These are phyloP conservation scores for Lactifluus subvellereus DNA, from an alignment of 768 basidiomycete species.

Conservation along the genomic window DNA sequence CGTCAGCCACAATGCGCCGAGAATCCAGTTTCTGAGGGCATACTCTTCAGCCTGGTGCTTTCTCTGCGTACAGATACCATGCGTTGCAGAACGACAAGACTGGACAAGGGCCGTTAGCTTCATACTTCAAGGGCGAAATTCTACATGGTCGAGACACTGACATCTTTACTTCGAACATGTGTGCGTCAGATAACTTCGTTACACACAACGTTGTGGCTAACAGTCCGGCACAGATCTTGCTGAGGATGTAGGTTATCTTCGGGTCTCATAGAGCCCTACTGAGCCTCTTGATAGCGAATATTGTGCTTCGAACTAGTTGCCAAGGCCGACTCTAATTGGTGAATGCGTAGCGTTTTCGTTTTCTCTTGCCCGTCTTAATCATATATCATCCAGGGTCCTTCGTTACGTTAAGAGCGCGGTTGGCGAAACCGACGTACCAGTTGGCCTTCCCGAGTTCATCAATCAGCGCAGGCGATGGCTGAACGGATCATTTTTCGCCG, in stretches of 20 bases:
- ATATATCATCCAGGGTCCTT: conserved; percentile 59
- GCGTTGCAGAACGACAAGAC: conserved; percentile 80
- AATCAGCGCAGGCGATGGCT: conserved; percentile 85
- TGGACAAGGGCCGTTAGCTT: conserved; percentile 83
- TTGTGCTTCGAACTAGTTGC: conserved; percentile 77
- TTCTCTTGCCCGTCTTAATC: conserved; percentile 23
- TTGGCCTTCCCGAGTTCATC: conserved; percentile 89
- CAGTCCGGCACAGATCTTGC: conserved; percentile 58
- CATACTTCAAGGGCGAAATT: conserved; percentile 96
- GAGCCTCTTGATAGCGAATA: conserved; percentile 54
- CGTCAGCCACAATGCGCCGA: conserved; percentile 18
- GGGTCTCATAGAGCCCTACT: conserved; percentile 5
- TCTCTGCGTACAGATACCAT: conserved; percentile 89
- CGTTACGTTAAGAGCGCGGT: conserved; percentile 94
- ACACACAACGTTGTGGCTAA: not conserved
- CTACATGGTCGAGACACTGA: conserved; percentile 80
- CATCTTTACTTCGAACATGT: conserved; percentile 97
- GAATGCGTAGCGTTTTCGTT: conserved; percentile 30
- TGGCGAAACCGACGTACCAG: conserved; percentile 92
- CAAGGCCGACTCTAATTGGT: conserved; percentile 76
- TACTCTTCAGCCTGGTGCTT: conserved; percentile 71
- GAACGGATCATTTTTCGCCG: conserved; percentile 92
- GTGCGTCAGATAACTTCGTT: conserved; percentile 38
- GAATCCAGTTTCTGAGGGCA: not conserved
- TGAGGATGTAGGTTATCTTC: conserved; percentile 59